These are phyloP conservation scores for Rhazya stricta DNA, from an alignment of 257 asterid species.

Conservation along the genomic window DNA sequence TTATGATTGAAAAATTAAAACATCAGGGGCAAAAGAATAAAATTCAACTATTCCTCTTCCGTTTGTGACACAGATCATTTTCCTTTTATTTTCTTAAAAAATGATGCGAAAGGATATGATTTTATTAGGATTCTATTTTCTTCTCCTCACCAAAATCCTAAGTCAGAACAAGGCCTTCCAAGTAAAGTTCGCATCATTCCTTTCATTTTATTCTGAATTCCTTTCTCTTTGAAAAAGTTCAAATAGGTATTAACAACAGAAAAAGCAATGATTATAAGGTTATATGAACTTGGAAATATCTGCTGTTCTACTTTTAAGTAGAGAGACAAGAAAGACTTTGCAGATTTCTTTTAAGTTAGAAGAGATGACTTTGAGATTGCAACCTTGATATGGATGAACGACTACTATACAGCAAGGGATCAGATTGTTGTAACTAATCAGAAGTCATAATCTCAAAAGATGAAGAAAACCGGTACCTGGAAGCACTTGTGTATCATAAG, in stretches of 20 bases:
- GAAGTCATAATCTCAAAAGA: not conserved
- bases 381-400: not conserved
- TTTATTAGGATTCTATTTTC: not conserved
- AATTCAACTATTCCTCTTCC: not conserved
- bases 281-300: not conserved
- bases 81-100: not conserved
- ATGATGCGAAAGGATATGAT: not conserved
- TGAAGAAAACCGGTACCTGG: not conserved
- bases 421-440: not conserved
- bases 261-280: not conserved
- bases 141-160: not conserved
- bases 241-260: not conserved
- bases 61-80: not conserved
- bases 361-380: not conserved
- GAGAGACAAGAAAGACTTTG: not conserved
- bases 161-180: not conserved
- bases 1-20: not conserved
- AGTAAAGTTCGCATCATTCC: not conserved
- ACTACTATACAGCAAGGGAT: not conserved
- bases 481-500: not conserved
- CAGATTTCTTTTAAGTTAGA: not conserved
- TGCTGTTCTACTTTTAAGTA: not conserved
- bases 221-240: not conserved
- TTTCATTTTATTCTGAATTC: not conserved
- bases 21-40: not conserved